phyloP scores from a whole-genome alignment of 352 stramenopile genomes.

The Pythium diclinum region DNA sequence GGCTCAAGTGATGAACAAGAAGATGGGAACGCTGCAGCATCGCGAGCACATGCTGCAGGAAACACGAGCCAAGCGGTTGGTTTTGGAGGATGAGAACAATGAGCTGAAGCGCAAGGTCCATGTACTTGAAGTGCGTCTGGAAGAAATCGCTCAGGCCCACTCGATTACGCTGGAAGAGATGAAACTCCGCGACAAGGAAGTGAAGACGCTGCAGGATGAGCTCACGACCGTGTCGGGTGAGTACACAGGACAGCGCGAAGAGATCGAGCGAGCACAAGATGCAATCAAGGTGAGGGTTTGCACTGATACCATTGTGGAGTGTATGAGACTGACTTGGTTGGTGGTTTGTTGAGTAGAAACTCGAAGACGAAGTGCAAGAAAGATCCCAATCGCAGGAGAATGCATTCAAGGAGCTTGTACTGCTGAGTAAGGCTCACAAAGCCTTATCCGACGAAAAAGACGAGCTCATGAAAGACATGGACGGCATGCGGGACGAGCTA shows the following conservation, averaged over 20 bases:
- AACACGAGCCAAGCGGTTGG: slow-evolving; percentile 43
- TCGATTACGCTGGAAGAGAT: slow-evolving; percentile 57
- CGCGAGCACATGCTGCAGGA: slow-evolving; percentile 70
- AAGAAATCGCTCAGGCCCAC: slow-evolving; percentile 71
- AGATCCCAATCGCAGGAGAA: slow-evolving; percentile 54
- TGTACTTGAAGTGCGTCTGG: slow-evolving; percentile 69
- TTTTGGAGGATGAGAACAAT: slow-evolving; percentile 72
- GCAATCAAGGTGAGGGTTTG: slow-evolving; percentile 36
- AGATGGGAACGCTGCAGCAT: slow-evolving; percentile 60
- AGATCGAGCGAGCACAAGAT: slow-evolving; percentile 53
- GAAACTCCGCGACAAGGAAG: slow-evolving; percentile 55
- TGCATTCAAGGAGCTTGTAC: slow-evolving; percentile 76
- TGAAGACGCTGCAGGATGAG: slow-evolving; percentile 54
- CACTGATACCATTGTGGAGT: background rate
- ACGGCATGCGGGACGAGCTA: slow-evolving; percentile 46
- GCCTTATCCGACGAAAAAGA: slow-evolving; percentile 58
- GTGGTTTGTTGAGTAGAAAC: slow-evolving; percentile 28
- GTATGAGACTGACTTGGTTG: background rate
- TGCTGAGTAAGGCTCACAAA: slow-evolving; percentile 80
- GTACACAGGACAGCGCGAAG: slow-evolving; percentile 61
- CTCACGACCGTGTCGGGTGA: slow-evolving; percentile 61
- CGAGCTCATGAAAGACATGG: slow-evolving; percentile 41
- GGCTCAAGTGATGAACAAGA: slow-evolving; percentile 76
- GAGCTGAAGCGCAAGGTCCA: slow-evolving; percentile 76
- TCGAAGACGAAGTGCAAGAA: slow-evolving; percentile 61